Base-by-base conservation (phyloP, 495 filamentous ascomycete species). In the Glonium stellatum region DNA sequence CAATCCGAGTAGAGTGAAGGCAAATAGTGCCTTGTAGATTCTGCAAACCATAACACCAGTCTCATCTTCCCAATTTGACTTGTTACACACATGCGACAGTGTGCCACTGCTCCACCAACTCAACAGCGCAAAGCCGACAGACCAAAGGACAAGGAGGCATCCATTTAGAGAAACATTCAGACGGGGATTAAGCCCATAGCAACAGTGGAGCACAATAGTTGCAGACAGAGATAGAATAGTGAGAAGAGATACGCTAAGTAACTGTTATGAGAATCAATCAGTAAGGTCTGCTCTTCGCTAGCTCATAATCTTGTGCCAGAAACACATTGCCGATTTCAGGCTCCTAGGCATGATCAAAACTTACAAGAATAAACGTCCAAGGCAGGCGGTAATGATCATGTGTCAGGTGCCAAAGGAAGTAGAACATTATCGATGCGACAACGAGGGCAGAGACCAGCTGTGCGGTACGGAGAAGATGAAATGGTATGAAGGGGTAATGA, bases 321-420 rank as follows among this genome's bases (percentile, higher is more conserved):
- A 6, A 31, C 27, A 31, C 27, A 31, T 31, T 31, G 27, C 27
- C 27, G 3, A 31, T 31, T 6, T 6, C 3, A 31, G 27, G 27
- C 27, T 31, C 27, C 27, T 6, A 31, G 27, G 6, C 6, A 31
- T 31, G 27, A 31, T 51, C 13, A 1, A 18, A 6, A 63, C 79
- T 59, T 77, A 87, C 84, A 54, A 86, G 70, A 19, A 87, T 72
- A 64, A 87, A 87, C 23, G 84, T 83, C 77, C 81, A 87, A 12
- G 84, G 85, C 4, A 84, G 71, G 53, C 74, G 73, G 66, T 76
- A 82, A 36, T 76, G 71, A 58, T 80, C 79, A 37, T 72, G 62
- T 50, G 77, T 75, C 34, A 88, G 77, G 60, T 85, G 78, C 63
- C 78, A 79, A 55, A 81, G 78, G 72, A 88, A 88, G 62, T 82